Base-by-base conservation (phyloP, 768 basidiomycete species). In the Melanogaster broomeanus region DNA sequence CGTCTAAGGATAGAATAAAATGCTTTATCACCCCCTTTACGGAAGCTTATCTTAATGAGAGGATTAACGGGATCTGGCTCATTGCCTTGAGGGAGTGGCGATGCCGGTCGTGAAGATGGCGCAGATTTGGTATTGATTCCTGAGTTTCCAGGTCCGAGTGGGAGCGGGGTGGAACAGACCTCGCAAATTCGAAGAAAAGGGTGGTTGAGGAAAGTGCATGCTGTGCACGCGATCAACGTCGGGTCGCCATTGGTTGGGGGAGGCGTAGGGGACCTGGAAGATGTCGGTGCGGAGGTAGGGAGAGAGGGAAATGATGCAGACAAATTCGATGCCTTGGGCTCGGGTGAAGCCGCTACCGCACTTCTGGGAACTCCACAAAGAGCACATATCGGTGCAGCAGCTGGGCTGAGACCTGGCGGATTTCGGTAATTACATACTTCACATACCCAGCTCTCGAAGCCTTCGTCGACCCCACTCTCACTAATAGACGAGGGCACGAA, bases 181-280 rank as follows among this genome's bases (percentile, higher is more conserved):
- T 98, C 96, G 72, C 96, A 98, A 8, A 72, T 65, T 0, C 68
- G 68, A 49, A 94, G 74, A 1, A 81, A 85, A 0, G 83, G 83
- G 53, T 90, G 85, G 69, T 99, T 99, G 12, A 95, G 74, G 66
- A 95, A 99, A 2, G 96, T 98, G 65, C 97, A 99, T 1, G 84
- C 85, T 2, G 85, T 80, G 67, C 96, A 99, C 13, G 87, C 70
- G 39, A 88, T 74, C 30, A 77, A 65, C 2, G 69, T 68, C 16
- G 22, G 21, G 34, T 50, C 56, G 65, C 52, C 53, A 24, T 52
- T 55, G 8, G 44, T 56, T 6, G 55, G 61, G 52, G 58, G 44
- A 21, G 65, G 65, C 6, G 64, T 64, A 13, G 41, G 41, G 16
- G 57, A 55, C 40, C 53, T 45, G 15, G 64, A 40, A 27, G 48